Conservation (phyloP, 208 protist species). For the Acanthamoeba lenticulata region DNA sequence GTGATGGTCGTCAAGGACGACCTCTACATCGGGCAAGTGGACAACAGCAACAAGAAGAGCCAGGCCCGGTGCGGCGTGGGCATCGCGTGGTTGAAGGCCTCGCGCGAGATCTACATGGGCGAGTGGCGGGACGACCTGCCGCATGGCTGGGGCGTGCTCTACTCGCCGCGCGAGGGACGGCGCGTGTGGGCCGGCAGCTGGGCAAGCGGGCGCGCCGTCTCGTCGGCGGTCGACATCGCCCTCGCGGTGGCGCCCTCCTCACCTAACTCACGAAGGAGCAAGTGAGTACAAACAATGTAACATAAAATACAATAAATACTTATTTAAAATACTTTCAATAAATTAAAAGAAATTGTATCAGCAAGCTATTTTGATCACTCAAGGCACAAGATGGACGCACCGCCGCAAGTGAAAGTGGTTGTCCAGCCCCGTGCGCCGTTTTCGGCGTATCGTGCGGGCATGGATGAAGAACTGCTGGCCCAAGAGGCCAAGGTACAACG, state of each 20-base stretch:
- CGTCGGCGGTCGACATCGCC: neutral
- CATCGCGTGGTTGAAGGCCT: slow-evolving; percentile 52
- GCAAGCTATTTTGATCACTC: too few relatives aligned
- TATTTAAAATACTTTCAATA: too few relatives aligned
- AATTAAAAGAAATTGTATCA: too few relatives aligned
- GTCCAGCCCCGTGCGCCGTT: too few relatives aligned
- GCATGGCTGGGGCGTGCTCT: slow-evolving; percentile 51
- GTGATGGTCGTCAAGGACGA: slow-evolving; percentile 37
- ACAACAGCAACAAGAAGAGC: neutral
- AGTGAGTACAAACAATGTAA: neutral
- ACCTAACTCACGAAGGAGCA: neutral
- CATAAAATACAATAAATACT: neutral
- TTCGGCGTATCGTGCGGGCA: too few relatives aligned
- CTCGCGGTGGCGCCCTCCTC: slow-evolving; percentile 17
- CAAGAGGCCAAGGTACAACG: too few relatives aligned
- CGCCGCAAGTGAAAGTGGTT: too few relatives aligned
- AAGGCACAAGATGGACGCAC: neutral
- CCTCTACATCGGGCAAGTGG: slow-evolving; percentile 22
- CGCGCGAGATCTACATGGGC: slow-evolving; percentile 40
- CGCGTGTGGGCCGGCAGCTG: slow-evolving; percentile 56
- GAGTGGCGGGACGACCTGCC: slow-evolving; percentile 53
- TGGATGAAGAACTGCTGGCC: too few relatives aligned
- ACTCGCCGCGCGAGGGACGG: neutral
- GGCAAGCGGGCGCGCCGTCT: neutral
- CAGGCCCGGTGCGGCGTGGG: slow-evolving; percentile 20